phyloP scores from a whole-genome alignment of 164 flowering plant genomes.

The Protea cynaroides region DNA sequence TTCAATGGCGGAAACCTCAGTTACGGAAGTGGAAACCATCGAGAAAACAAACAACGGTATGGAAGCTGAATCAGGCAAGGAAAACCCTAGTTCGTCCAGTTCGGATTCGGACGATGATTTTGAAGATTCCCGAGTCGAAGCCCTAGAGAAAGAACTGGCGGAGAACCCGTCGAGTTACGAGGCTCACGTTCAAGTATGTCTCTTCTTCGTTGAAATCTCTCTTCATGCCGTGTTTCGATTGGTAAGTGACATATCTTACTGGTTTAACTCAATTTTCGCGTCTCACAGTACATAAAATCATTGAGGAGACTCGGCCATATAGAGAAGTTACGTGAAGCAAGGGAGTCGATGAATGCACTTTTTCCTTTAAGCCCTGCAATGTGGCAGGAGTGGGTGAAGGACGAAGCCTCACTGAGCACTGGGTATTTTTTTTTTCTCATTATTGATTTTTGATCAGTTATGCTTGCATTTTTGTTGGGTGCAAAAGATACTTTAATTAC shows the following conservation, averaged over 20 bases:
- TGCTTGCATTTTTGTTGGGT: no score
- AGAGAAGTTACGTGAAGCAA: constrained; percentile 72
- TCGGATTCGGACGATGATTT: constrained; percentile 47
- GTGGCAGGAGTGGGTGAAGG: constrained; percentile 95
- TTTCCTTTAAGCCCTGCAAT: constrained; percentile 70
- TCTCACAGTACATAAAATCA: constrained; percentile 53
- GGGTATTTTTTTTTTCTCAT: constrained; percentile 28
- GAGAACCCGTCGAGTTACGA: constrained; percentile 66
- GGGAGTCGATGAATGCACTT: constrained; percentile 69
- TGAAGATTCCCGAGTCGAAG: constrained; percentile 31
- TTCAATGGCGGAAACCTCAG: constrained; percentile 21
- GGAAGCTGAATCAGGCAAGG: not conserved
- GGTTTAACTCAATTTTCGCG: not conserved
- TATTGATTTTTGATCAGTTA: no score
- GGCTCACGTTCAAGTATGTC: constrained; percentile 53
- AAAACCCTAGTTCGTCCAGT: constrained; percentile 30
- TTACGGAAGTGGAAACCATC: constrained; percentile 1
- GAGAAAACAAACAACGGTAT: constrained; percentile 7
- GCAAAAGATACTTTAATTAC: no score
- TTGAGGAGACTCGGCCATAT: constrained; percentile 63
- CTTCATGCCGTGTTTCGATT: not conserved
- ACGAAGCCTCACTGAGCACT: constrained; percentile 50
- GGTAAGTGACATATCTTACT: not conserved
- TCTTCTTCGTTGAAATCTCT: not conserved
- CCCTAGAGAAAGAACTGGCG: constrained; percentile 49